Conservation (phyloP, 2,329 filamentous ascomycete species). For the Pestalotiopsis sp. region DNA sequence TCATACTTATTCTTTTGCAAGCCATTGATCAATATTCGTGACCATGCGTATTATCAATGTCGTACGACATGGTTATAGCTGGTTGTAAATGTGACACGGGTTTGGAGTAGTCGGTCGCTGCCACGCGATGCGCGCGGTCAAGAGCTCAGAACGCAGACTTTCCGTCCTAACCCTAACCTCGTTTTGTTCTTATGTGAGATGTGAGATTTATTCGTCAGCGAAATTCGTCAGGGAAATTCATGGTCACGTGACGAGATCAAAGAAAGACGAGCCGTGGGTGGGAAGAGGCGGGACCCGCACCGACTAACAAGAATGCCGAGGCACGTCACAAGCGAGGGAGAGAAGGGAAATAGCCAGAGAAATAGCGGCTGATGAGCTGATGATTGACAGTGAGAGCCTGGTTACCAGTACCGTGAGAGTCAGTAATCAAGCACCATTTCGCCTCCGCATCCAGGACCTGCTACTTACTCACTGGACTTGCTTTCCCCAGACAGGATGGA, state of each 20-base stretch:
- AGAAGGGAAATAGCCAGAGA: neutral
- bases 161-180: neutral
- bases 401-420: neutral
- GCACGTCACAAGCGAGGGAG: conserved; percentile 4
- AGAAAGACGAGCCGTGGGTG: neutral
- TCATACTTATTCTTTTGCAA: neutral
- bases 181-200: neutral
- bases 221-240: neutral
- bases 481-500: neutral
- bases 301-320: neutral
- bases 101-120: no score
- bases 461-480: neutral
- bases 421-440: neutral
- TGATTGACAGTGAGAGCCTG: neutral
- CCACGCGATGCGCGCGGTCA: neutral
- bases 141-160: neutral
- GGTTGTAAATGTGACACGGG: no score
- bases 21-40: neutral
- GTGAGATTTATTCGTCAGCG: neutral
- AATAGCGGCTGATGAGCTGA: neutral
- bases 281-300: neutral
- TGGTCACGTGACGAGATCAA: neutral
- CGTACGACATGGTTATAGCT: no score
- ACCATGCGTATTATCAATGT: no score
- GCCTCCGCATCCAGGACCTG: conserved; percentile 6